Conservation (phyloP, 202 grass and related monocot species). For the Tripidium arundinaceum region DNA sequence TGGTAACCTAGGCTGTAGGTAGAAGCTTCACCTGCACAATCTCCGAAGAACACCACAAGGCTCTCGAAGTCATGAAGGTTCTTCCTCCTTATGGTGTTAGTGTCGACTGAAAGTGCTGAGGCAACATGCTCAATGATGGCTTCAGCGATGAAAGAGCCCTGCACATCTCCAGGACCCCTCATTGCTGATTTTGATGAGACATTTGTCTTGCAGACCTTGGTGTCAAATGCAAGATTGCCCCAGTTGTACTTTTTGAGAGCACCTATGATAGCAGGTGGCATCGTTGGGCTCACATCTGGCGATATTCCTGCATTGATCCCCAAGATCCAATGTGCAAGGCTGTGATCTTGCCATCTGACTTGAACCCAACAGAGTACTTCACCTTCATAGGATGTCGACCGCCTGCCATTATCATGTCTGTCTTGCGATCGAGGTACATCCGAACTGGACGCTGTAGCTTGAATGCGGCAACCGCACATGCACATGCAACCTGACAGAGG, state of each 20-base stretch:
- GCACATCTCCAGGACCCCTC: conserved; percentile 63
- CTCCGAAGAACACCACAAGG: conserved; percentile 44
- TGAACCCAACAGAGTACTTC: conserved; percentile 75
- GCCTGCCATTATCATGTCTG: conserved; percentile 77
- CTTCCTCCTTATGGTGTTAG: conserved; percentile 57
- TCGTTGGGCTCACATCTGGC: conserved; percentile 35
- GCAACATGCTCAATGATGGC: conserved; percentile 83
- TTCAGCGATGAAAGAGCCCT: conserved; percentile 90
- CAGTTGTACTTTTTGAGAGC: conserved; percentile 87
- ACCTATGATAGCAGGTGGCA: conserved; percentile 20
- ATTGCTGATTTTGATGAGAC: conserved; percentile 57
- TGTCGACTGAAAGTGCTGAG: conserved; percentile 41
- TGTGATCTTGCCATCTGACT: conserved; percentile 70
- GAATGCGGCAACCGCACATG: conserved; percentile 66
- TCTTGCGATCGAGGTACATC: conserved; percentile 83
- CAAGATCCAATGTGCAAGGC: conserved; percentile 61
- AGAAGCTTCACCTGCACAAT: conserved; percentile 33
- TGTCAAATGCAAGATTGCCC: conserved; percentile 53
- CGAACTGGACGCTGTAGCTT: conserved; percentile 63
- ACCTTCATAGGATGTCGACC: conserved; percentile 84
- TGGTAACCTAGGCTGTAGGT: conserved; percentile 57
- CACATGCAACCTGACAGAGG: conserved; percentile 44
- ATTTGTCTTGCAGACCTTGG: conserved; percentile 83
- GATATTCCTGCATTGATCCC: conserved; percentile 63
- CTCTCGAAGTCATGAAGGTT: conserved; percentile 75